Evolutionary conservation across 1,139 yeast species (phyloP).

Genomic region (Casaregolazyma lundiana): DNA sequence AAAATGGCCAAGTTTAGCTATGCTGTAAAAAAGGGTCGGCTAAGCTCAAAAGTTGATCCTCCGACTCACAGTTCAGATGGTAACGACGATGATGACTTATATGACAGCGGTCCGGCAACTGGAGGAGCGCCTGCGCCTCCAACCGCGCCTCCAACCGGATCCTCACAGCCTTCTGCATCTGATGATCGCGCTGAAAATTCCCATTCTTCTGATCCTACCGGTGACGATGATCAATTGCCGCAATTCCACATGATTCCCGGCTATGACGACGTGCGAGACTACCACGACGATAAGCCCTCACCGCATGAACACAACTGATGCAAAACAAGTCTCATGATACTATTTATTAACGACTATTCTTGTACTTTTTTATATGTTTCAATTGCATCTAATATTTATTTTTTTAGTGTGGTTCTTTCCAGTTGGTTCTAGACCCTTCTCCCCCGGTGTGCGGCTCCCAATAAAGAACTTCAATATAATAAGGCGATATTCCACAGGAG

Average conservation of each 20-base stretch:
- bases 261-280: conserved; percentile 29
- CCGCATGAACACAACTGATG: conserved; percentile 1
- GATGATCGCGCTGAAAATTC: background rate
- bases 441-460: conserved; percentile 4
- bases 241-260: conserved; percentile 25
- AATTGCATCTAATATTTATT: background rate
- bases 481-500: background rate
- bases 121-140: background rate
- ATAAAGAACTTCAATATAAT: background rate
- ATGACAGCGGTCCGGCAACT: conserved; percentile 3
- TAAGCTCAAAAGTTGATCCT: background rate
- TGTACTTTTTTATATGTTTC: conserved; percentile 1
- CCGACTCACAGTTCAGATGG: background rate
- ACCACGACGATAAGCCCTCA: conserved; percentile 30
- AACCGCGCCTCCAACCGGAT: background rate
- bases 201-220: background rate
- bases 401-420: conserved; percentile 8
- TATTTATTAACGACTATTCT: background rate
- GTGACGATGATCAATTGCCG: conserved; percentile 12
- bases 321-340: background rate
- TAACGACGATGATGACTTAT: conserved; percentile 15
- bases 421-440: conserved; percentile 15
- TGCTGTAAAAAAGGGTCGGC: conserved; percentile 9
- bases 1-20: conserved; percentile 3
- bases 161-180: background rate